Conservation (phyloP, 2,329 filamentous ascomycete species). For the Didymella keratinophila region DNA sequence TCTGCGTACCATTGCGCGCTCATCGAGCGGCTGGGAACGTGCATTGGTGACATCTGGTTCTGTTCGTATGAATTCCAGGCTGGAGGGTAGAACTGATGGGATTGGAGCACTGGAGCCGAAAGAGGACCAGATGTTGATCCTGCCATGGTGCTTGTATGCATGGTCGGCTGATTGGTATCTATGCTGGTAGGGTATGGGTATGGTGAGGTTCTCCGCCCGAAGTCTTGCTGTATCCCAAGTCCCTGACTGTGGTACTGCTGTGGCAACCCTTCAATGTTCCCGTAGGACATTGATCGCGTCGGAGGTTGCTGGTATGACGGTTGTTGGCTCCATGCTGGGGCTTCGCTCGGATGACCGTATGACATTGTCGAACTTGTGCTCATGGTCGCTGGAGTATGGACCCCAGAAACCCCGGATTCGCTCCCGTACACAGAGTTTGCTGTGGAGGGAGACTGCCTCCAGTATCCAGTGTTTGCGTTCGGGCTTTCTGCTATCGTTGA, state of each 20-base stretch:
- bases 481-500: constrained; percentile 47
- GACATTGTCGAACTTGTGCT: constrained; percentile 49
- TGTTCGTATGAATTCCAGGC: constrained; percentile 45
- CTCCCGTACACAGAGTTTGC: constrained; percentile 47
- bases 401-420: constrained; percentile 47
- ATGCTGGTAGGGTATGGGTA: constrained; percentile 46
- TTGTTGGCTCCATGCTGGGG: constrained; percentile 40
- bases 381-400: constrained; percentile 47
- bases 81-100: constrained; percentile 42
- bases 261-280: constrained; percentile 49
- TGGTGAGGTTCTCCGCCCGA: constrained; percentile 42
- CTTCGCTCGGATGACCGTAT: constrained; percentile 40
- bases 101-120: constrained; percentile 46
- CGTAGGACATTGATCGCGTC: constrained; percentile 51
- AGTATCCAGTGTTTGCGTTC: constrained; percentile 43
- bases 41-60: constrained; percentile 38
- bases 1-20: constrained; percentile 48
- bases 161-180: constrained; percentile 41
- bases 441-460: constrained; percentile 47
- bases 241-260: constrained; percentile 43
- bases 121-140: constrained; percentile 40
- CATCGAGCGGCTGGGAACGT: constrained; percentile 43
- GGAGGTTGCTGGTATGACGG: constrained; percentile 44
- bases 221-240: constrained; percentile 46
- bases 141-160: constrained; percentile 39